phyloP scores from a whole-genome alignment of 2,329 filamentous ascomycete genomes.

The Aspergillus uvarum region DNA sequence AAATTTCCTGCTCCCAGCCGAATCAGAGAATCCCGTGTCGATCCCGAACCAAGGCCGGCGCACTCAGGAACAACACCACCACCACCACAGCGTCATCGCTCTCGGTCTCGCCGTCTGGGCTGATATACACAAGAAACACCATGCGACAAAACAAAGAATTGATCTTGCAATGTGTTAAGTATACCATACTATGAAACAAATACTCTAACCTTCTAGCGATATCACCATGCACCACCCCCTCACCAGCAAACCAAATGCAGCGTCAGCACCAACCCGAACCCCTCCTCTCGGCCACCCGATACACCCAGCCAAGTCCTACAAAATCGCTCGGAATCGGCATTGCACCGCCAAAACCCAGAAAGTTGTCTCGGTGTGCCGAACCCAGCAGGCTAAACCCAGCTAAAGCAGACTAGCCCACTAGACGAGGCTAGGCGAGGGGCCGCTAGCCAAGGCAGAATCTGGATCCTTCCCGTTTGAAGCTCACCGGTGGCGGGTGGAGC shows the following conservation, averaged over 20 bases:
- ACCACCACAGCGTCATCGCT: neutral
- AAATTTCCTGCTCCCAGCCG: neutral
- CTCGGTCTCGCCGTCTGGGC: no score
- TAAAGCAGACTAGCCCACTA: neutral
- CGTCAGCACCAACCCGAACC: neutral
- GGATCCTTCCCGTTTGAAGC: conserved; percentile 12
- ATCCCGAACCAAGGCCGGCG: conserved; percentile 1
- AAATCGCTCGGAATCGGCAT: conserved; percentile 2
- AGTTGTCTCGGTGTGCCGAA: conserved; percentile 2
- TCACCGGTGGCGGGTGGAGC: conserved; percentile 11
- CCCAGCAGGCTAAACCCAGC: neutral
- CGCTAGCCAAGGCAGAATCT: neutral
- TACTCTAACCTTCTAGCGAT: no score
- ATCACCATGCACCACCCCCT: no score
- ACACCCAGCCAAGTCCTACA: neutral
- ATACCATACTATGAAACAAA: no score
- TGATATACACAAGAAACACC: no score
- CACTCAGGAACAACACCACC: neutral
- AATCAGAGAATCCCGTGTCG: neutral
- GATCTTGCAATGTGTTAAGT: no score
- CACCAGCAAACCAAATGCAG: neutral
- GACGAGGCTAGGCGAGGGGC: neutral
- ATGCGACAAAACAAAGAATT: no score
- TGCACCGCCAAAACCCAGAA: neutral
- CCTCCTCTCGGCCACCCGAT: neutral